Evolutionary conservation across 768 basidiomycete species (phyloP).

Genomic region (Rhodocollybia butyracea): DNA sequence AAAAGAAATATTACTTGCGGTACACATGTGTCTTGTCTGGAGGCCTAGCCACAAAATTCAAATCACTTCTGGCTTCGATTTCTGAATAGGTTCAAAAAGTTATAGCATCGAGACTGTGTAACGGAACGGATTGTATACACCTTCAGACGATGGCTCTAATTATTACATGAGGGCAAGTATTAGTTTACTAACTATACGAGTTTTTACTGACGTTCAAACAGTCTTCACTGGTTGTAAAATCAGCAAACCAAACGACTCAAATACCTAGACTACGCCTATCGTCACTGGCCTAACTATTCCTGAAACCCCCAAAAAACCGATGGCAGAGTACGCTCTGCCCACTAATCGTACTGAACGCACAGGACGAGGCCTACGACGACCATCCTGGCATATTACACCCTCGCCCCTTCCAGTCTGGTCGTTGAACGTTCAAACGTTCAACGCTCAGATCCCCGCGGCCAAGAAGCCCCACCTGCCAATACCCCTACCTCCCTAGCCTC

Average conservation of each 20-base stretch:
- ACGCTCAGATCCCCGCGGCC: neutral
- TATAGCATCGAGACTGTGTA: no score
- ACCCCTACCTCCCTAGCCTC: neutral
- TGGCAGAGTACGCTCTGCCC: constrained; percentile 1
- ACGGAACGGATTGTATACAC: constrained; percentile 56
- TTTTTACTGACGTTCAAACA: constrained; percentile 12
- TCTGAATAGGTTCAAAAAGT: no score
- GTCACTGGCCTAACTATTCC: constrained; percentile 83
- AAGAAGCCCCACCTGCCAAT: neutral
- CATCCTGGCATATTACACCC: constrained; percentile 21
- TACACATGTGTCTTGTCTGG: no score
- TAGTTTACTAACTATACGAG: constrained; percentile 10
- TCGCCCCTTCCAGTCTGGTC: constrained; percentile 18
- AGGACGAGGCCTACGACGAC: constrained; percentile 24
- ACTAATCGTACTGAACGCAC: neutral
- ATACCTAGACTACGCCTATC: constrained; percentile 90
- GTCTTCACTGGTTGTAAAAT: constrained; percentile 77
- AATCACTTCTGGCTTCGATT: no score
- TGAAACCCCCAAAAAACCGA: constrained; percentile 53
- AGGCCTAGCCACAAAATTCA: no score
- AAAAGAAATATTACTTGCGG: no score
- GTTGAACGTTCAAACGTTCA: no score
- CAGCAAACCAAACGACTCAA: constrained; percentile 84
- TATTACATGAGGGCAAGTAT: constrained; percentile 41
- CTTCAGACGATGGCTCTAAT: constrained; percentile 51